Conservation (phyloP, 306 rosid genomes). For the Alnus rubra region DNA sequence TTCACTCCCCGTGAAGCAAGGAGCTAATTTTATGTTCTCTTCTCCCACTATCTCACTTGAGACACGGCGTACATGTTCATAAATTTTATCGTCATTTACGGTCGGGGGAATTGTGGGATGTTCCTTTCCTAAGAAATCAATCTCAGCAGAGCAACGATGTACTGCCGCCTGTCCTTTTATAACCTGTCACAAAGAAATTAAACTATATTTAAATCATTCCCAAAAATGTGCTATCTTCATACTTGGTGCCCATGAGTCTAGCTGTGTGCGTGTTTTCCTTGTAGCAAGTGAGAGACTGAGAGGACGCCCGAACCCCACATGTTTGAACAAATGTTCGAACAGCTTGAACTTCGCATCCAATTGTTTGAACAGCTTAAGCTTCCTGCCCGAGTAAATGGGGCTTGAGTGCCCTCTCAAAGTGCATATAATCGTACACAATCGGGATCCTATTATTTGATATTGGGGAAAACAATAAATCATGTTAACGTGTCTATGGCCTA, state of each 20-base stretch:
- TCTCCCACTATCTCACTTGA: constrained; percentile 68
- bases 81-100: constrained; percentile 55
- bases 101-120: constrained; percentile 78
- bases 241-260: neutral
- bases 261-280: no score
- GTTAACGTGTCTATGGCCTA: no score
- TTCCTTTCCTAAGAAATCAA: constrained; percentile 61
- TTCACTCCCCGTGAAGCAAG: constrained; percentile 73
- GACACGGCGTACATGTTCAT: constrained; percentile 47
- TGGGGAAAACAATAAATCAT: no score
- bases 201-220: neutral
- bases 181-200: constrained; percentile 43
- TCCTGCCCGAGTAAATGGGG: no score
- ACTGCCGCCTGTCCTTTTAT: constrained; percentile 74
- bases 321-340: no score
- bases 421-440: no score
- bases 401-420: no score
- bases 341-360: no score
- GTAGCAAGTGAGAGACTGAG: no score
- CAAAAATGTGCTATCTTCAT: neutral
- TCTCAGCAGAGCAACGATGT: constrained; percentile 67
- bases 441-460: no score
- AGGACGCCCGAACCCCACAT: no score
- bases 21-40: constrained; percentile 53
- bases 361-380: no score